phyloP scores from a whole-genome alignment of 352 stramenopile genomes.

The Pythium insidiosum region DNA sequence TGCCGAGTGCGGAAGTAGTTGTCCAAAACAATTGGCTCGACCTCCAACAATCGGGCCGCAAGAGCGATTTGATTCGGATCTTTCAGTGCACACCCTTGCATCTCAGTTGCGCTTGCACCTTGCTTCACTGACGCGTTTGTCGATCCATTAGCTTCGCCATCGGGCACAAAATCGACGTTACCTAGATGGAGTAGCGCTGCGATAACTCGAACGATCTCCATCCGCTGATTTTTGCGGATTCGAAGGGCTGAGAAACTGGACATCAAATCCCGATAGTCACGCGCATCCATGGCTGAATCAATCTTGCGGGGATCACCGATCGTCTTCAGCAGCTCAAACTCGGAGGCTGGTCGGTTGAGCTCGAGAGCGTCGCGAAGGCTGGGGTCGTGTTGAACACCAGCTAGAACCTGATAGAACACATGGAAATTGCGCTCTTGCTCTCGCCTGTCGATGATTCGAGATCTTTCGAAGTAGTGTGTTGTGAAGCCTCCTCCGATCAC shows the following conservation, averaged over 20 bases:
- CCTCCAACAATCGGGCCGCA: conserved; percentile 59
- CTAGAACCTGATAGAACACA: conserved; percentile 90
- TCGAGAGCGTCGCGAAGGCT: conserved; percentile 56
- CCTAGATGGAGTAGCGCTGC: conserved; percentile 67
- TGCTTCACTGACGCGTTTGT: no score
- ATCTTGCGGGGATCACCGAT: conserved; percentile 28
- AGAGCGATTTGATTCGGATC: conserved; percentile 56
- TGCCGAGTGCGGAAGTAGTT: conserved; percentile 83
- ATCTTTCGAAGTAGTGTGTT: conserved; percentile 79
- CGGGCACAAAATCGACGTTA: conserved; percentile 71
- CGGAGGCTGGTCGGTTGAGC: conserved; percentile 40
- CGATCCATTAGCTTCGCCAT: no score
- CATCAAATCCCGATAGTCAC: conserved; percentile 73
- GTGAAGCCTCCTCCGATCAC: conserved; percentile 77
- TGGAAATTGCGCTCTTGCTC: conserved; percentile 90
- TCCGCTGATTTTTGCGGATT: conserved; percentile 70
- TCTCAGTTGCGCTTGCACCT: no score
- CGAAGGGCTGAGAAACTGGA: conserved; percentile 71
- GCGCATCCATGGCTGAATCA: conserved; percentile 47
- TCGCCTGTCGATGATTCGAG: conserved; percentile 67
- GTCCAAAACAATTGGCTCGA: conserved; percentile 73
- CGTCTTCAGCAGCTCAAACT: conserved; percentile 58
- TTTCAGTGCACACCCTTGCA: conserved; percentile 51
- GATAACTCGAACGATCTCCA: conserved; percentile 75
- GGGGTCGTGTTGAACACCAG: conserved; percentile 65